phyloP scores from a whole-genome alignment of 148 eudicot genomes.

The Cornus florida region DNA sequence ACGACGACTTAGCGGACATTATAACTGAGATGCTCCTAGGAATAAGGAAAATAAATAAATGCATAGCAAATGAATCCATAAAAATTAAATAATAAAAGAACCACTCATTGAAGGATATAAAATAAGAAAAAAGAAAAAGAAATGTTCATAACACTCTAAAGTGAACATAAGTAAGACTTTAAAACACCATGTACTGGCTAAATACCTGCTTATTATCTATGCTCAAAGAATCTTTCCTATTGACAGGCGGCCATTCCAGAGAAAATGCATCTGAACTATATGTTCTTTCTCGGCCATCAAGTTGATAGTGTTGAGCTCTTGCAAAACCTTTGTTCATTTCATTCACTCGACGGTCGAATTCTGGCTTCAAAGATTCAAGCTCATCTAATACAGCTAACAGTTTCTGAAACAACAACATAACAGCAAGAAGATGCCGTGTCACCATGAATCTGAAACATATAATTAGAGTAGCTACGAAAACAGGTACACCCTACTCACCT shows the following conservation, averaged over 20 bases:
- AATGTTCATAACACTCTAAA: not conserved
- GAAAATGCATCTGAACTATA: constrained; percentile 45
- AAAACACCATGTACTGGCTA: not conserved
- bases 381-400: constrained; percentile 65
- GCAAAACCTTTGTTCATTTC: constrained; percentile 44
- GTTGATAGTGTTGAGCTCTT: constrained; percentile 35
- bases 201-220: constrained; percentile 59
- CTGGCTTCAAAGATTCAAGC: constrained; percentile 82
- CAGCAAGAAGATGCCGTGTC: constrained; percentile 10
- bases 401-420: constrained; percentile 48
- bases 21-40: constrained; percentile 3
- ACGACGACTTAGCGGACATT: not conserved
- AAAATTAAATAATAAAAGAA: not conserved
- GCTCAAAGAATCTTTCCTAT: constrained; percentile 29
- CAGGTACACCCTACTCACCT: constrained; percentile 70
- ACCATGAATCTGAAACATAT: constrained; percentile 10
- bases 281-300: constrained; percentile 30
- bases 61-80: too few relatives aligned
- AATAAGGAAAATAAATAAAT: not conserved
- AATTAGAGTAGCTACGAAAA: not conserved
- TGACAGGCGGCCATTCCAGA: constrained; percentile 30
- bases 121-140: not conserved
- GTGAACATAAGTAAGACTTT: not conserved
- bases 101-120: not conserved
- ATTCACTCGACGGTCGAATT: constrained; percentile 56